Evolutionary conservation across 768 basidiomycete species (phyloP), one percentile per base, ranked within the genome.

Genomic region (Suillus lakei): DNA sequence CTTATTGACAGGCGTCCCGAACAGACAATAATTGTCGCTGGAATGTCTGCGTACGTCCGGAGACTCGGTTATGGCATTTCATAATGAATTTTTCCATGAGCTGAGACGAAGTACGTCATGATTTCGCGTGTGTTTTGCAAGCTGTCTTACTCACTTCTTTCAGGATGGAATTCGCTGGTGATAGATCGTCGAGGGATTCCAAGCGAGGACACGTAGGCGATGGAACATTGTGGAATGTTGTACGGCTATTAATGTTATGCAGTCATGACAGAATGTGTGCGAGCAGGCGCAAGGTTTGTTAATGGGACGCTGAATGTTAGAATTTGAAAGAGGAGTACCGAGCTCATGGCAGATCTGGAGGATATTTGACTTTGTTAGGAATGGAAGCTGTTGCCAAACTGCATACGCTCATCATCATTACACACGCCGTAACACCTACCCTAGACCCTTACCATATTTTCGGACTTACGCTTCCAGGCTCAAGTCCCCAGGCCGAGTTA

Each of bases 261-360:
- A 96, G 34, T 87, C 89, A n/a, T 78, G 78, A 75, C 95, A 97
- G 75, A 96, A 96, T n/a, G n/a, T n/a, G n/a, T n/a, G n/a, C n/a
- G n/a, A n/a, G n/a, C n/a, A n/a, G n/a, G n/a, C n/a, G n/a, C n/a
- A n/a, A n/a, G n/a, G n/a, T n/a, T n/a, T n/a, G n/a, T n/a, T n/a
- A n/a, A n/a, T n/a, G n/a, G n/a, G n/a, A n/a, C n/a, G n/a, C n/a
- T n/a, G n/a, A n/a, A n/a, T n/a, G n/a, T n/a, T n/a, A n/a, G n/a
- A n/a, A n/a, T n/a, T n/a, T n/a, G n/a, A n/a, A n/a, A n/a, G n/a
- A n/a, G n/a, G n/a, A n/a, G n/a, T n/a, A n/a, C n/a, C n/a, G n/a
- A n/a, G n/a, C n/a, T n/a, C n/a, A n/a, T n/a, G n/a, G n/a, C n/a
- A n/a, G n/a, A n/a, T n/a, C n/a, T n/a, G n/a, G n/a, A n/a, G n/a